Conservation (phyloP, 2,329 filamentous ascomycete species). For the Coniochaeta sp. region DNA sequence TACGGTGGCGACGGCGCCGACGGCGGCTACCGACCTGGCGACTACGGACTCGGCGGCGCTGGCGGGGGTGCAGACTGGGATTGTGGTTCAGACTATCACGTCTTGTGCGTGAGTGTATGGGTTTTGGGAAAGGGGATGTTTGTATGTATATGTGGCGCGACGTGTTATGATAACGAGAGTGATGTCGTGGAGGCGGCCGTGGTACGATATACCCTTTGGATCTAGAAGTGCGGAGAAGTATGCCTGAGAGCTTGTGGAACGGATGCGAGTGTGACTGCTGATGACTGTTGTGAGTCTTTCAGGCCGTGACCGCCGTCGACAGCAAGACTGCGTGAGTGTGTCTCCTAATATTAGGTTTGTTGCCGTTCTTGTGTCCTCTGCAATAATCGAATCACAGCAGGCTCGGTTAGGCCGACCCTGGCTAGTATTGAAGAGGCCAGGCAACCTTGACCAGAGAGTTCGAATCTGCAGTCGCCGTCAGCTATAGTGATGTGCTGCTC, state of each 20-base stretch:
- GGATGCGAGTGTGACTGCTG: background rate
- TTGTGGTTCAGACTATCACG: slow-evolving; percentile 15
- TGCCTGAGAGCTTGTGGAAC: background rate
- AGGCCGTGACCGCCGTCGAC: background rate
- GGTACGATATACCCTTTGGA: background rate
- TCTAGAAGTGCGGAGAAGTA: background rate
- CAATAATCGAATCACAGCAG: no score
- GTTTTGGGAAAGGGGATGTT: background rate
- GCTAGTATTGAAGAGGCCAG: no score
- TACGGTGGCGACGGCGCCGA: background rate
- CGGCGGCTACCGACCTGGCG: background rate
- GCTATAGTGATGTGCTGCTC: no score
- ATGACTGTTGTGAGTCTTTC: background rate
- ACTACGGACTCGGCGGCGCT: slow-evolving; percentile 4
- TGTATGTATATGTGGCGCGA: background rate
- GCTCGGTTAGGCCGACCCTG: no score
- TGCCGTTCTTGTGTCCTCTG: no score
- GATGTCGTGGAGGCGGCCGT: background rate
- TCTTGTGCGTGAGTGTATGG: slow-evolving; percentile 9
- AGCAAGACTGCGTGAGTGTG: background rate
- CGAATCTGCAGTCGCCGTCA: no score
- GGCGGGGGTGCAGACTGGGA: background rate
- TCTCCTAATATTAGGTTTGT: no score
- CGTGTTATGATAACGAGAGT: background rate
- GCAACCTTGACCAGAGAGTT: no score